These are phyloP conservation scores for Corymbia calophylla DNA, from an alignment of 441 rosid species.

Conservation along the genomic window DNA sequence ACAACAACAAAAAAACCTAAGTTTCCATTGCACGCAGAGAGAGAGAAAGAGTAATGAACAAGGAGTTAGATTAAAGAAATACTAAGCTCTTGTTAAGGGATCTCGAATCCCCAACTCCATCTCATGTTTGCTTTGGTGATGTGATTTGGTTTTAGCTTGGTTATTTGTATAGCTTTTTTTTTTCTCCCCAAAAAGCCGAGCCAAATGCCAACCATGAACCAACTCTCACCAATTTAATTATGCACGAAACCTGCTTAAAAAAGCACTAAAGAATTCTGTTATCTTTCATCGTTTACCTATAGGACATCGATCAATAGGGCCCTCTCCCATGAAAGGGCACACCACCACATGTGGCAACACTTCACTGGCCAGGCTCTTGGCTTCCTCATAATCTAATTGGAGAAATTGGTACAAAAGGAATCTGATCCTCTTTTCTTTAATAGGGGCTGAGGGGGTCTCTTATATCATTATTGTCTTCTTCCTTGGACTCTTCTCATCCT, in stretches of 20 bases:
- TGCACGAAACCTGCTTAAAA: not conserved
- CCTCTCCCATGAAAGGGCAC: conserved; percentile 6
- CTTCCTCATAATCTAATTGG: conserved; percentile 10
- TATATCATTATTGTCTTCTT: conserved; percentile 16
- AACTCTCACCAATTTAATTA: not conserved
- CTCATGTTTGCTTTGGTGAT: conserved; percentile 23
- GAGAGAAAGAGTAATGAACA: conserved; percentile 7
- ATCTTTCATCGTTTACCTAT: not conserved
- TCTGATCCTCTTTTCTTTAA: conserved; percentile 15
- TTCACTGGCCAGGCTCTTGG: conserved; percentile 19
- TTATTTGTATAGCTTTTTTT: conserved; percentile 8
- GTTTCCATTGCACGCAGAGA: conserved; percentile 25
- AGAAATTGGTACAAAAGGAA: conserved; percentile 17
- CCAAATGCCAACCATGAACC: conserved; percentile 34
- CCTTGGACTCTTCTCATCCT: conserved; percentile 14
- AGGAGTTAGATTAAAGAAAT: conserved; percentile 20
- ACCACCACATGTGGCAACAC: conserved; percentile 15
- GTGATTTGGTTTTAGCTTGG: conserved; percentile 12
- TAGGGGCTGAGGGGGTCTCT: not conserved
- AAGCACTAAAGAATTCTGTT: not conserved
- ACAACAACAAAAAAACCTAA: not conserved
- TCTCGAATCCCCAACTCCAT: conserved; percentile 34
- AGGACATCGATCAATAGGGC: not conserved
- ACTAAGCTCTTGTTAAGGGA: conserved; percentile 13
- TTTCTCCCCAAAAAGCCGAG: conserved; percentile 12